These are phyloP conservation scores for Rhynchospora tenuis DNA, from an alignment of 176 grass and related monocot genomes.

Conservation along the genomic window DNA sequence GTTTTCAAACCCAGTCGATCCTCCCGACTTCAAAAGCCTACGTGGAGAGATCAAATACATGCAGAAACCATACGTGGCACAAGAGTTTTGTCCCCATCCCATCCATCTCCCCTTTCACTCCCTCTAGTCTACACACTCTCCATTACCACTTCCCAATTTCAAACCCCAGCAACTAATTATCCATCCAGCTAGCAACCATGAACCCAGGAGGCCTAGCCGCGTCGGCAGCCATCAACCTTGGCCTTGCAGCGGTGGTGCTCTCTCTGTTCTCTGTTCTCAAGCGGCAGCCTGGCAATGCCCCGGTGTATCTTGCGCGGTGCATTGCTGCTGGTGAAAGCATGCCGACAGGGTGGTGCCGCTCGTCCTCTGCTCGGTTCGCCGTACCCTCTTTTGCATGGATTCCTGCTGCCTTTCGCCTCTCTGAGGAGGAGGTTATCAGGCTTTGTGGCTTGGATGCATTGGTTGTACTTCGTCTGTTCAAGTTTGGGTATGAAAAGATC, in stretches of 20 bases:
- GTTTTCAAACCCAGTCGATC: background rate
- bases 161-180: background rate
- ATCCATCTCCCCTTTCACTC: background rate
- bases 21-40: background rate
- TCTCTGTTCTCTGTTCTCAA: slow-evolving; percentile 86
- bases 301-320: slow-evolving; percentile 54
- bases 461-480: slow-evolving; percentile 68
- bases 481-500: slow-evolving; percentile 46
- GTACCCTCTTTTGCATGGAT: slow-evolving; percentile 62
- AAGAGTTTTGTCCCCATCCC: background rate
- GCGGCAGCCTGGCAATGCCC: slow-evolving; percentile 62
- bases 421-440: slow-evolving; percentile 57
- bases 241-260: slow-evolving; percentile 59
- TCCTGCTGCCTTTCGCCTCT: slow-evolving; percentile 46
- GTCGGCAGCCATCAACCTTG: slow-evolving; percentile 71
- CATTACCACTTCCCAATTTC: background rate
- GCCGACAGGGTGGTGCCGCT: background rate
- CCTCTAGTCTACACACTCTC: background rate
- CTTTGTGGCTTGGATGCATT: slow-evolving; percentile 68
- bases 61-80: slow-evolving; percentile 3
- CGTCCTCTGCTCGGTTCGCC: slow-evolving; percentile 41
- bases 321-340: slow-evolving; percentile 21
- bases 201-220: slow-evolving; percentile 54
- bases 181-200: slow-evolving; percentile 20
- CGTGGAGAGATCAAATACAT: background rate